These are phyloP conservation scores for Marchantia polymorpha DNA, from an alignment of 225 moss, liverwort and hornwort species.

Conservation along the genomic window DNA sequence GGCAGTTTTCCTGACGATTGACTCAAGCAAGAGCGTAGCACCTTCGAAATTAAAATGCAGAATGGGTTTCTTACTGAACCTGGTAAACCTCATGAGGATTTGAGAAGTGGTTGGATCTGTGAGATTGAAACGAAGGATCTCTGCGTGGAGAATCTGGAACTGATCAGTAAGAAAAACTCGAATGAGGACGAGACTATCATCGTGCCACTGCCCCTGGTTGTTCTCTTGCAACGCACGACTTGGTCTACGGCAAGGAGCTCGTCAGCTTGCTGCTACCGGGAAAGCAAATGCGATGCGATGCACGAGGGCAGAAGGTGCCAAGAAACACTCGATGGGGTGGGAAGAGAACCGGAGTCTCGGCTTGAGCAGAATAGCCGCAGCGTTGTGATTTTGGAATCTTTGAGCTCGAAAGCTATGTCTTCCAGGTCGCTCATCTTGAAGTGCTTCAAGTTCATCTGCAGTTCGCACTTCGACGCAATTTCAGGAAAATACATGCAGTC, in stretches of 20 bases:
- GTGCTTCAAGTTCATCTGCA: conserved; percentile 31
- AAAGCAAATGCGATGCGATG: background rate
- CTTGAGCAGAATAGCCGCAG: conserved; percentile 31
- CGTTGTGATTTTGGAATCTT: conserved; percentile 23
- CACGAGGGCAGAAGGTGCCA: background rate
- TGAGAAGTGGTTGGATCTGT: conserved; percentile 50
- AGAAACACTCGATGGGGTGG: background rate
- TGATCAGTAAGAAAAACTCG: background rate
- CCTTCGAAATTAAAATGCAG: background rate
- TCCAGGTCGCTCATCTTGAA: conserved; percentile 34
- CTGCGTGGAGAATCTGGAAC: conserved; percentile 14
- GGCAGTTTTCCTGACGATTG: too few species aligned
- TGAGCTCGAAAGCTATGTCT: conserved; percentile 21
- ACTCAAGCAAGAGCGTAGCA: background rate
- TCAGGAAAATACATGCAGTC: background rate
- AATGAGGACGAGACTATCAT: conserved; percentile 17
- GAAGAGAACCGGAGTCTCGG: background rate
- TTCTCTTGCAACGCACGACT: background rate
- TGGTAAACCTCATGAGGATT: conserved; percentile 45
- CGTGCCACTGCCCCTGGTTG: background rate
- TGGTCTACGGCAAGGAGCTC: background rate
- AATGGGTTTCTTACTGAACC: conserved; percentile 23
- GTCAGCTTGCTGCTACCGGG: background rate
- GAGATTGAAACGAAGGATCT: conserved; percentile 51
- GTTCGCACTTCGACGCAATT: background rate